These are phyloP conservation scores for Ophiostoma quercus DNA, from an alignment of 2,329 filamentous ascomycete species.

Conservation along the genomic window DNA sequence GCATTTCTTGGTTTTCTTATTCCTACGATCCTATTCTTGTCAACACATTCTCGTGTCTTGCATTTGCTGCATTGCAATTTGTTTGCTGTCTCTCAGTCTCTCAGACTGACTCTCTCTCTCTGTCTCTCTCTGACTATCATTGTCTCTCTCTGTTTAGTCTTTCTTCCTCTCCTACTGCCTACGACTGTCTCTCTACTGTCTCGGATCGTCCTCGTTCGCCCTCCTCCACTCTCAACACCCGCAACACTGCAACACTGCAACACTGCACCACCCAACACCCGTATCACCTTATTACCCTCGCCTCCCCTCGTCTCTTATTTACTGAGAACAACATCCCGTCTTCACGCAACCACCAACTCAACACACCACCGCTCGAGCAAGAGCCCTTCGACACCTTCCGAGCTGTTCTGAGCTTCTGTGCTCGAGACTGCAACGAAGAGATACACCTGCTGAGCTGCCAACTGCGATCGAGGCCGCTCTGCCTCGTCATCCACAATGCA, in stretches of 20 bases:
- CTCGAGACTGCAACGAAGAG: background rate
- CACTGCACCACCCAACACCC: background rate
- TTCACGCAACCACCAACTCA: background rate
- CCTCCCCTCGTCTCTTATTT: background rate
- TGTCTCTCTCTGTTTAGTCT: background rate
- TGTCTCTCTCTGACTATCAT: background rate
- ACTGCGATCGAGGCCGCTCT: constrained; percentile 15
- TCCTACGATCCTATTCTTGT: background rate
- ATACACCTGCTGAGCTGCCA: background rate
- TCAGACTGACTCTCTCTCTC: background rate
- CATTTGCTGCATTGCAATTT: background rate
- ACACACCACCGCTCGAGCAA: constrained; percentile 5
- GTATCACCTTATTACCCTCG: background rate
- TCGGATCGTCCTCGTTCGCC: background rate
- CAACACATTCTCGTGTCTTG: background rate
- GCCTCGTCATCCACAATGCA: constrained; percentile 35
- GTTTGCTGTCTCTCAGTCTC: background rate
- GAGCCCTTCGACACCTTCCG: background rate
- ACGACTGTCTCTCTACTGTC: background rate
- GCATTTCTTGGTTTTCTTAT: background rate
- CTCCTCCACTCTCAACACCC: background rate
- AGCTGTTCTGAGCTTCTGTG: background rate
- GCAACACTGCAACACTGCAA: no score
- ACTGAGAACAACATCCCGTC: background rate
- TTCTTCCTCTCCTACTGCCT: background rate